Evolutionary conservation across 2,329 filamentous ascomycete species (phyloP).

Genomic region (Stemphylium vesicarium): DNA sequence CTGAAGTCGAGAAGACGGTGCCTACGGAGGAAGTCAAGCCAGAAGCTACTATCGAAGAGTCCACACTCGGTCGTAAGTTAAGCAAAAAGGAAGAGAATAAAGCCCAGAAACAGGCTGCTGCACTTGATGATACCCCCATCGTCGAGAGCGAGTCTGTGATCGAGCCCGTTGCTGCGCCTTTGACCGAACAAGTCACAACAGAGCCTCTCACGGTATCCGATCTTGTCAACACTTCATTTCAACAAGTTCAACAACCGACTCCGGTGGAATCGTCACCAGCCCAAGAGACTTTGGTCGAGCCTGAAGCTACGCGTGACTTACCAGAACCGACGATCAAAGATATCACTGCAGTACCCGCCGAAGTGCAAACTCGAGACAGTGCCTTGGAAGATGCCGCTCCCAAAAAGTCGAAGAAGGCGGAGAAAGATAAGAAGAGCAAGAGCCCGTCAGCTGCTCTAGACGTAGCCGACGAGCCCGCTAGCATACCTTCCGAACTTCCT

Average conservation of each 20-base stretch:
- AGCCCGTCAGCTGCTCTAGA: constrained; percentile 21
- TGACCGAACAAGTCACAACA: neutral
- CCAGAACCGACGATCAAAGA: constrained; percentile 8
- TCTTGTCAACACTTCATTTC: neutral
- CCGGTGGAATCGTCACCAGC: neutral
- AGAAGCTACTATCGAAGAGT: constrained; percentile 17
- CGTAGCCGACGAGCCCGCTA: constrained; percentile 3
- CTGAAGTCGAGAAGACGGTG: neutral
- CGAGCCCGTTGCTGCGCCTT: neutral
- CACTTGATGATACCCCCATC: constrained; percentile 14
- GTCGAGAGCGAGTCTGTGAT: neutral
- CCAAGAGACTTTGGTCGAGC: neutral
- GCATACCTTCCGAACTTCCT: neutral
- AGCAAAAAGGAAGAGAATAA: constrained; percentile 47
- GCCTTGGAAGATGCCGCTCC: constrained; percentile 23
- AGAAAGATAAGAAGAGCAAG: constrained; percentile 42
- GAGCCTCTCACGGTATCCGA: constrained; percentile 1
- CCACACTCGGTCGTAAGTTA: constrained; percentile 34
- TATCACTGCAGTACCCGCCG: neutral
- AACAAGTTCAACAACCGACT: neutral
- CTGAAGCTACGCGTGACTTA: neutral
- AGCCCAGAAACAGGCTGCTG: constrained; percentile 29
- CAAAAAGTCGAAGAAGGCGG: constrained; percentile 36
- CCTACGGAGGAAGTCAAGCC: constrained; percentile 6
- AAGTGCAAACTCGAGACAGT: constrained; percentile 14